These are phyloP conservation scores for Elsinoe australis DNA, from an alignment of 2,329 filamentous ascomycete genomes.

Conservation along the genomic window DNA sequence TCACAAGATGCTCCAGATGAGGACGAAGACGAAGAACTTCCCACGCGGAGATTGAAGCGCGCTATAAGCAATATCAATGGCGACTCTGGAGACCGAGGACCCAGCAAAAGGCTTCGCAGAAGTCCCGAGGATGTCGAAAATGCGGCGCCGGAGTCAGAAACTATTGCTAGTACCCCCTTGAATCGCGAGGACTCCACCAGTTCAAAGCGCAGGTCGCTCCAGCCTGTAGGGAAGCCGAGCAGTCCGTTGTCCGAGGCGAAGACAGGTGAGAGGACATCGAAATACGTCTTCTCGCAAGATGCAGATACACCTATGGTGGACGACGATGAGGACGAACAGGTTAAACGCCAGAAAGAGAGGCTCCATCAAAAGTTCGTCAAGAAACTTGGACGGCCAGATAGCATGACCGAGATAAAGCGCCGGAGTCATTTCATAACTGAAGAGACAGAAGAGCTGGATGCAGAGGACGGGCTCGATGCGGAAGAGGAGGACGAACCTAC, in stretches of 20 bases:
- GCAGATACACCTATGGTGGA: slow-evolving; percentile 28
- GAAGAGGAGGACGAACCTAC: slow-evolving; percentile 44
- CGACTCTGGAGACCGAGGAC: slow-evolving; percentile 21
- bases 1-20: slow-evolving; percentile 30
- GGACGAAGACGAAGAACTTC: slow-evolving; percentile 33
- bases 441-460: slow-evolving; percentile 45
- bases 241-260: slow-evolving; percentile 3
- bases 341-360: slow-evolving; percentile 55
- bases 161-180: too few species aligned
- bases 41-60: slow-evolving; percentile 33
- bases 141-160: slow-evolving; percentile 5
- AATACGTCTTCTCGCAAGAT: slow-evolving; percentile 47
- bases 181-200: too few species aligned
- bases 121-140: slow-evolving; percentile 16
- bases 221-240: slow-evolving; percentile 23
- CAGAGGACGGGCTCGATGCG: slow-evolving; percentile 52
- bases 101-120: slow-evolving; percentile 20
- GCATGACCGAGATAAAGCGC: slow-evolving; percentile 59
- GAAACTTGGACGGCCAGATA: slow-evolving; percentile 81
- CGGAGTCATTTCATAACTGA: slow-evolving; percentile 49
- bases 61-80: slow-evolving; percentile 15
- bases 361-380: slow-evolving; percentile 81
- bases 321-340: slow-evolving; percentile 43
- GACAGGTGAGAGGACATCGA: slow-evolving; percentile 46
- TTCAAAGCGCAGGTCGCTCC: slow-evolving; percentile 23